These are phyloP conservation scores for Komagataella ulmi DNA, from an alignment of 805 yeast species.

Conservation along the genomic window DNA sequence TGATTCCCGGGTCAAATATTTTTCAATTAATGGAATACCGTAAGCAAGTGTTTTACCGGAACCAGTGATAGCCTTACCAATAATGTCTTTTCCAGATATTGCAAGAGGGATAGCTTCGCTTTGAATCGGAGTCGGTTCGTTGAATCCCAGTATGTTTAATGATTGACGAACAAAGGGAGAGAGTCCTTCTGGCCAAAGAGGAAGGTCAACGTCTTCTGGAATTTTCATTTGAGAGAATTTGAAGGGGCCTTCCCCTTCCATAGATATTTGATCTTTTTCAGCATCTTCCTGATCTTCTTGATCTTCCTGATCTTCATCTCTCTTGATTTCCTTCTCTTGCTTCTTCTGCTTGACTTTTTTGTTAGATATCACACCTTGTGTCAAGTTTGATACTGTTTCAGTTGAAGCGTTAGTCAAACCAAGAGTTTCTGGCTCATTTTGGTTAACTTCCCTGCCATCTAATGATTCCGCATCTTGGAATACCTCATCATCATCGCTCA, in stretches of 20 bases:
- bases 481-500: constrained; percentile 11
- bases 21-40: constrained; percentile 83
- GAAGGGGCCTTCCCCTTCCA: constrained; percentile 4
- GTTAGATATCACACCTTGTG: not conserved
- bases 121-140: constrained; percentile 78
- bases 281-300: constrained; percentile 1
- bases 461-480: constrained; percentile 8
- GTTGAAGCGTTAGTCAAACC: not conserved
- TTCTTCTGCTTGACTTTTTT: constrained; percentile 2
- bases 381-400: not conserved
- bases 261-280: constrained; percentile 6
- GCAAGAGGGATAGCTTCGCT: constrained; percentile 61
- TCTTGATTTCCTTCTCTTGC: constrained; percentile 10
- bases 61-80: constrained; percentile 88
- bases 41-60: constrained; percentile 94
- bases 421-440: not conserved
- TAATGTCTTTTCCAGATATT: constrained; percentile 58
- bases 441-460: constrained; percentile 6
- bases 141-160: constrained; percentile 42
- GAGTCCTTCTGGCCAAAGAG: constrained; percentile 39
- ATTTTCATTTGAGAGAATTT: constrained; percentile 4
- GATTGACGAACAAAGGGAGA: constrained; percentile 51
- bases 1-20: constrained; percentile 21
- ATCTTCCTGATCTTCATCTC: constrained; percentile 1
- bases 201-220: constrained; percentile 28